Evolutionary conservation across 2,329 filamentous ascomycete genomes (phyloP), one percentile per base, ranked within the genome.

Genomic region (Exserohilum rostratum): DNA sequence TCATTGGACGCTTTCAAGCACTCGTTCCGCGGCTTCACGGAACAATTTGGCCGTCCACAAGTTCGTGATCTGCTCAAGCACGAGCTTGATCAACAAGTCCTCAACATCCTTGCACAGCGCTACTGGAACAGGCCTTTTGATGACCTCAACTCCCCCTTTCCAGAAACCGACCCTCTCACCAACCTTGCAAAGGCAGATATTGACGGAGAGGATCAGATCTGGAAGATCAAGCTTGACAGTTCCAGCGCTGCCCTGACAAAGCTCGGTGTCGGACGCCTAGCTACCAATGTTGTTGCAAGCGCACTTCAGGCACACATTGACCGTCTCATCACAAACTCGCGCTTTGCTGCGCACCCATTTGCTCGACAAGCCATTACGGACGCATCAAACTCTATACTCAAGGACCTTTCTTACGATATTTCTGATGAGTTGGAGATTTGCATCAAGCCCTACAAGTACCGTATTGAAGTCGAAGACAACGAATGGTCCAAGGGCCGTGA

Each of bases 361-460:
- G 95, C 95, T 9, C 88, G 91, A 31, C 87, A 95, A 74, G 90
- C 91, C n/a, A 98, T 99, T 62, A 90, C 87, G 43, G 92, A 97
- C 65, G 93, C 95, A 1, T 91, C 92, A 1, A 90, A 91, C 0
- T 89, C 87, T 22, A 98, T 99, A 48, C 79, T 99, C 11, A 95
- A 95, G 62, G 95, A 99, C 68, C 84, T 93, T 12, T 96, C 96
- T 61, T 98, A 97, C 78, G 95, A 93, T 76, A 99, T 96, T 1
- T 95, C 90, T 60, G 96, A 99, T 69, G 95, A 98, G 77, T 90
- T 99, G 1, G 95, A 99, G 76, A 98, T 98, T 72, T 99, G 93
- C 72, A 96, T 99, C 77, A 99, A 99, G 76, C 95, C 96, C 0
- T 99, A 93, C 81, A 99, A 99, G 73, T 98, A 93, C 65, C 92